A percentile compares a stretch with the other conserved stretches of the same genome.
These are phyloP conservation scores for Chrysoporthe puriensis DNA, from an alignment of 2,329 filamentous ascomycete species.

Conservation along the genomic window DNA sequence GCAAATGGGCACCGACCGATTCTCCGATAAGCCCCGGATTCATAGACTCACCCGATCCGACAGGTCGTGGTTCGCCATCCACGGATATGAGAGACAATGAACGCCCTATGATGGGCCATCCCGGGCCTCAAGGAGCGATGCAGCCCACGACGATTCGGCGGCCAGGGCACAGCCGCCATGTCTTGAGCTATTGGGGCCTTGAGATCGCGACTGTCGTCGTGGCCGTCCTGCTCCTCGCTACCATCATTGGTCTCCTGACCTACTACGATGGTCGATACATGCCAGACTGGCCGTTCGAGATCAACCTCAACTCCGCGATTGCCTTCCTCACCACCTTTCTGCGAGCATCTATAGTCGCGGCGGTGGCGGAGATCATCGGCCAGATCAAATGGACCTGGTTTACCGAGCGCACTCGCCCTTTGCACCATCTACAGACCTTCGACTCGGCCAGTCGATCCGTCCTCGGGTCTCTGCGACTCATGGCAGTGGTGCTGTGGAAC, in stretches of 20 bases:
- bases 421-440: constrained; percentile 38
- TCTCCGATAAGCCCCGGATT: background rate
- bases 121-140: background rate
- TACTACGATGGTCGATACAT: constrained; percentile 22
- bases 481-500: constrained; percentile 28
- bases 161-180: constrained; percentile 18
- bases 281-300: constrained; percentile 33
- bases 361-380: constrained; percentile 37
- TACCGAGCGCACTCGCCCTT: constrained; percentile 33
- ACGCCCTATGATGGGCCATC: background rate
- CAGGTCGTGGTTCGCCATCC: constrained; percentile 1
- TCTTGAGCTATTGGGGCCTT: constrained; percentile 22
- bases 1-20: constrained; percentile 2
- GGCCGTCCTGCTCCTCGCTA: constrained; percentile 17
- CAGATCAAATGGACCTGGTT: constrained; percentile 41
- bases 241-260: constrained; percentile 22
- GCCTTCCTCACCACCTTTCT: constrained; percentile 30
- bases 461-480: constrained; percentile 35
- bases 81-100: background rate
- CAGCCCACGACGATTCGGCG: background rate
- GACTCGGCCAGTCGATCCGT: constrained; percentile 38
- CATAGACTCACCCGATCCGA: background rate
- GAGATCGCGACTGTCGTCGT: constrained; percentile 24
- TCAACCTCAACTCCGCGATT: constrained; percentile 33
- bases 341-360: constrained; percentile 35